Evolutionary conservation across 768 basidiomycete genomes (phyloP).

Genomic region (Lactarius tabidus): DNA sequence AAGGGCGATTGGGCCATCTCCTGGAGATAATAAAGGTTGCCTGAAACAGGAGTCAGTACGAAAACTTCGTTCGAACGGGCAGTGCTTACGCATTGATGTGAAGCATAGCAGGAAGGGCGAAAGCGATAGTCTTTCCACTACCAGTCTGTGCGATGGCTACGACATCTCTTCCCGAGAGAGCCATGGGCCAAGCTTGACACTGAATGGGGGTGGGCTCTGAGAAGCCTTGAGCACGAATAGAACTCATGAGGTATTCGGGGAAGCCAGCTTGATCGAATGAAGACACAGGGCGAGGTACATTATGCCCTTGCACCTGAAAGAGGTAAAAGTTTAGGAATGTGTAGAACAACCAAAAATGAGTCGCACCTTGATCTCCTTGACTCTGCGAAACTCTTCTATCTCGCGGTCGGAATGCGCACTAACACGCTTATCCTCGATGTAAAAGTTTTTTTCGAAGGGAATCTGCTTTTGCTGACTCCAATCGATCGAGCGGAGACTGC

Average conservation of each 20-base stretch:
- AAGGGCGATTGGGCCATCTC: conserved; percentile 96
- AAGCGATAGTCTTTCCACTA: conserved; percentile 97
- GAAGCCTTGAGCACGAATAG: conserved; percentile 94
- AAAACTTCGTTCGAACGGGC: neutral
- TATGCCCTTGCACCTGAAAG: conserved; percentile 76
- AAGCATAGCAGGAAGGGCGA: conserved; percentile 97
- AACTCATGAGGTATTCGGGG: conserved; percentile 92
- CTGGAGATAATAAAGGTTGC: conserved; percentile 87
- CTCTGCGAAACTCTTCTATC: conserved; percentile 78
- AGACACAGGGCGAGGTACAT: conserved; percentile 84
- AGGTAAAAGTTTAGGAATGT: neutral
- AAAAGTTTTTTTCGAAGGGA: conserved; percentile 98
- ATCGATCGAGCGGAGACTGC: conserved; percentile 77
- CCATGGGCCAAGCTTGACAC: conserved; percentile 99
- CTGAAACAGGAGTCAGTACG: conserved; percentile 36
- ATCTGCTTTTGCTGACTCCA: conserved; percentile 73
- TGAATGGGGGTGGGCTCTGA: conserved; percentile 89
- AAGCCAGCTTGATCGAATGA: conserved; percentile 94
- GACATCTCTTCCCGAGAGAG: conserved; percentile 87
- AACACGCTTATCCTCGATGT: conserved; percentile 86
- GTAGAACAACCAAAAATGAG: neutral
- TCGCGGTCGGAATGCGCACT: conserved; percentile 74
- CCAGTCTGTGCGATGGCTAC: conserved; percentile 98
- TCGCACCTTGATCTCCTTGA: conserved; percentile 81
- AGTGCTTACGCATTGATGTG: conserved; percentile 94